Evolutionary conservation across 371 early-diverging fungal genomes (phyloP).

Genomic region (Mortierella sp.): DNA sequence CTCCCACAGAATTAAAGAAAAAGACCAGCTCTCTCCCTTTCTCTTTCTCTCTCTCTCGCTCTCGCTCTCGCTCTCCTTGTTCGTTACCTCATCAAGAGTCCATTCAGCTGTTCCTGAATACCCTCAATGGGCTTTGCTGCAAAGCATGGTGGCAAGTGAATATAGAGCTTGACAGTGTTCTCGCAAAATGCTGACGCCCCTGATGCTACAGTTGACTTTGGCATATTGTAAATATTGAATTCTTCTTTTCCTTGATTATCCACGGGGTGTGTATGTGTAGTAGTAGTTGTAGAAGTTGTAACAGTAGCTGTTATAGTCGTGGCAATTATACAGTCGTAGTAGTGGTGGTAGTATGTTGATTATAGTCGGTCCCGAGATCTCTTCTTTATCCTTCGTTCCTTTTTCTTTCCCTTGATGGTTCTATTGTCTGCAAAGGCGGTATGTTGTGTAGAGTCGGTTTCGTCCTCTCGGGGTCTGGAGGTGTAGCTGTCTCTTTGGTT

Average conservation of each 20-base stretch:
- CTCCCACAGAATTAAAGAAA: too few species aligned
- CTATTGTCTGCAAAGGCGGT: too few species aligned
- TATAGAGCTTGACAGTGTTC: constrained; percentile 67
- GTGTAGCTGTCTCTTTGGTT: too few species aligned
- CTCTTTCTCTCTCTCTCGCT: too few species aligned
- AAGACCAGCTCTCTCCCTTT: too few species aligned
- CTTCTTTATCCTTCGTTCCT: too few species aligned
- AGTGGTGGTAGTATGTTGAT: too few species aligned
- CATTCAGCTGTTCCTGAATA: constrained; percentile 82
- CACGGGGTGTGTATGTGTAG: neutral
- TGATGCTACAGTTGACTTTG: constrained; percentile 21
- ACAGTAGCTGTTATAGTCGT: constrained; percentile 3
- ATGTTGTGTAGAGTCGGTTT: too few species aligned
- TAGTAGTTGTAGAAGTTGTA: constrained; percentile 2
- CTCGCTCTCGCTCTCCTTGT: too few species aligned
- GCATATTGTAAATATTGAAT: constrained; percentile 12
- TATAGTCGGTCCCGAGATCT: too few species aligned
- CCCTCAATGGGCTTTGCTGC: constrained; percentile 74
- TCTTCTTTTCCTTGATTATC: neutral
- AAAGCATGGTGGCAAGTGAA: constrained; percentile 83
- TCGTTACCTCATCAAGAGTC: constrained; percentile 84
- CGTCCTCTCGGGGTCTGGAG: too few species aligned
- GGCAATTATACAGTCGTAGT: neutral
- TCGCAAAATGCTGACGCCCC: constrained; percentile 60
- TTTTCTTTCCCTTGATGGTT: too few species aligned